phyloP scores from a whole-genome alignment of 2,329 filamentous ascomycete species.

The Penicillium paneum region DNA sequence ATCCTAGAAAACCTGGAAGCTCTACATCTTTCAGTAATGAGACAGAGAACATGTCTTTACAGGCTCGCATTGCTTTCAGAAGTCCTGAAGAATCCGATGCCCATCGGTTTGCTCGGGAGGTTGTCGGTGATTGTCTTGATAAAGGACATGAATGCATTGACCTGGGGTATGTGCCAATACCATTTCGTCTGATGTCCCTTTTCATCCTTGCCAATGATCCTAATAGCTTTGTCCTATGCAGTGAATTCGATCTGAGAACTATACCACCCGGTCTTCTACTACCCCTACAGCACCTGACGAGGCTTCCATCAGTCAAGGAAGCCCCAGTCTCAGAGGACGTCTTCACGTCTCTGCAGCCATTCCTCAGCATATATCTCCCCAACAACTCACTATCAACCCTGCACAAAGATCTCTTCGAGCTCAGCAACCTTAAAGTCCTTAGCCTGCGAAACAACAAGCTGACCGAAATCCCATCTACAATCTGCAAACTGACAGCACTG shows the following conservation, averaged over 20 bases:
- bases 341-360: conserved; percentile 41
- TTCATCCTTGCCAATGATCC: not conserved
- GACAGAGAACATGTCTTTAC: not conserved
- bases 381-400: conserved; percentile 41
- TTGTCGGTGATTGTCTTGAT: conserved; percentile 44
- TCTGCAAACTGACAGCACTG: conserved; percentile 41
- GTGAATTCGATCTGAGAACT: conserved; percentile 30
- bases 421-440: conserved; percentile 42
- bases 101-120: conserved; percentile 35
- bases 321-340: conserved; percentile 37
- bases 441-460: conserved; percentile 49
- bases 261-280: conserved; percentile 36
- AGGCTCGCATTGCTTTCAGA: conserved; percentile 14
- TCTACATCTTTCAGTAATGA: not conserved
- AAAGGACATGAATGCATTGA: conserved; percentile 45
- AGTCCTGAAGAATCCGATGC: conserved; percentile 33
- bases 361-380: conserved; percentile 43
- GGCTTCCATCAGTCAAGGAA: conserved; percentile 34
- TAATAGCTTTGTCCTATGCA: conserved; percentile 13
- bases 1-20: conserved; percentile 11
- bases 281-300: conserved; percentile 41
- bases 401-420: conserved; percentile 42
- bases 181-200: not conserved
- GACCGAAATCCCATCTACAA: conserved; percentile 39
- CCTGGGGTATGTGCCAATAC: conserved; percentile 37